Evolutionary conservation across 345 rosid genomes (phyloP).

Genomic region (Microthlaspi erraticum): DNA sequence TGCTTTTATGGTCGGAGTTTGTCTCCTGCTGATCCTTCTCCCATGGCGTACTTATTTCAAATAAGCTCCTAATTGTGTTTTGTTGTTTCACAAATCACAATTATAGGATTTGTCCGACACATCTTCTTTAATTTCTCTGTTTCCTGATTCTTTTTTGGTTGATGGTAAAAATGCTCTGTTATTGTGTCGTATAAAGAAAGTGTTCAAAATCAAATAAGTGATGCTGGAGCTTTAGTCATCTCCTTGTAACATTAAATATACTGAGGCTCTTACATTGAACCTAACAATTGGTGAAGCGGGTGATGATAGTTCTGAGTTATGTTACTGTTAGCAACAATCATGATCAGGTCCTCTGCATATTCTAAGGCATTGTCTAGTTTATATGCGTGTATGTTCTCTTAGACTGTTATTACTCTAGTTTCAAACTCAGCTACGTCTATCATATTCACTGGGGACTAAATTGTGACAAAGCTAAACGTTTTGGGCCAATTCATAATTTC

Average conservation of each 20-base stretch:
- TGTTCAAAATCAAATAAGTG: background rate
- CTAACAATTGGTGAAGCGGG: background rate
- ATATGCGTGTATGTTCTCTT: too few relatives aligned
- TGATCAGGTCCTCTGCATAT: too few relatives aligned
- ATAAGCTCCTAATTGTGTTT: background rate
- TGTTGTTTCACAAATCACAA: background rate
- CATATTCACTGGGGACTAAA: background rate
- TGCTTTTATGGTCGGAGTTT: conserved; percentile 16
- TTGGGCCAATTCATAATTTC: background rate
- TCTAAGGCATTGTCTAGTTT: too few relatives aligned
- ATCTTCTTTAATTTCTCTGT: background rate
- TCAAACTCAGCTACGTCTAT: background rate
- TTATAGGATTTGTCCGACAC: background rate
- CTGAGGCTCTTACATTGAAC: too few relatives aligned
- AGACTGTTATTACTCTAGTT: too few relatives aligned
- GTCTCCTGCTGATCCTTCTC: background rate
- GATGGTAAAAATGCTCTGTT: background rate
- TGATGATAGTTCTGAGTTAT: background rate
- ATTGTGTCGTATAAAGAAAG: background rate
- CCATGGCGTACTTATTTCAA: background rate
- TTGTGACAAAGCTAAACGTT: background rate
- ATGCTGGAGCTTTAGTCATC: background rate
- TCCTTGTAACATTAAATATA: background rate
- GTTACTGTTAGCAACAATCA: background rate
- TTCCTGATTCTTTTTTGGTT: background rate